Evolutionary conservation across 2,329 filamentous ascomycete genomes (phyloP).

Genomic region (Lasiodiplodia sp.): DNA sequence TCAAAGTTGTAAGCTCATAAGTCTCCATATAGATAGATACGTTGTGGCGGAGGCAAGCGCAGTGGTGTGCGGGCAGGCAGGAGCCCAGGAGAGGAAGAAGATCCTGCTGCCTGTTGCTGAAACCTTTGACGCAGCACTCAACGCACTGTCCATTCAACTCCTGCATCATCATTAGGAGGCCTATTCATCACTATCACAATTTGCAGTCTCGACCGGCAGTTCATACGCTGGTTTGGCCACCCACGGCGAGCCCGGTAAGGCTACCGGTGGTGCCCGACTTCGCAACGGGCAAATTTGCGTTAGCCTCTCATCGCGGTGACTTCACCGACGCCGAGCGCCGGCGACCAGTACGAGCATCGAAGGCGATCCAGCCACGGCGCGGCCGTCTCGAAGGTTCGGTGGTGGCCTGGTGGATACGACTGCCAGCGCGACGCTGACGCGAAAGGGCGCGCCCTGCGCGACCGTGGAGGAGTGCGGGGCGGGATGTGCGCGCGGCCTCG

Average conservation of each 20-base stretch:
- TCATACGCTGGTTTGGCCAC: not conserved
- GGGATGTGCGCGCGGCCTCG: constrained; percentile 4
- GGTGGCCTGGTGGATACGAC: not conserved
- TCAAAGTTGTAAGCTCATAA: too few species aligned
- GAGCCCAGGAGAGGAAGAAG: too few species aligned
- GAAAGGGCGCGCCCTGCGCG: constrained; percentile 8
- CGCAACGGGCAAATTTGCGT: constrained; percentile 8
- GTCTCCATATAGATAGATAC: too few species aligned
- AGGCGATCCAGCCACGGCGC: not conserved
- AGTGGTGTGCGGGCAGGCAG: too few species aligned
- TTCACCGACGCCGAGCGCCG: constrained; percentile 7
- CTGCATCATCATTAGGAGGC: too few species aligned
- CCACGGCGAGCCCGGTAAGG: not conserved
- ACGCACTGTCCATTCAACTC: too few species aligned
- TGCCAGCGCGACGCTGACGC: constrained; percentile 19
- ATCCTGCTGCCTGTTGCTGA: too few species aligned
- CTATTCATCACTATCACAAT: too few species aligned
- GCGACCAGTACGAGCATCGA: not conserved
- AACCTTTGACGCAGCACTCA: too few species aligned
- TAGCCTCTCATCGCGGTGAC: not conserved
- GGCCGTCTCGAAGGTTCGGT: constrained; percentile 15
- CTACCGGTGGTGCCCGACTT: not conserved
- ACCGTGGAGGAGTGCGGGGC: not conserved
- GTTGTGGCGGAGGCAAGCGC: too few species aligned
- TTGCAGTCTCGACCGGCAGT: not conserved